Percentiles rank a stretch among this genome's conserved stretches.
Conservation (phyloP, 202 grass and related monocot species). For the Carex arenaria region DNA sequence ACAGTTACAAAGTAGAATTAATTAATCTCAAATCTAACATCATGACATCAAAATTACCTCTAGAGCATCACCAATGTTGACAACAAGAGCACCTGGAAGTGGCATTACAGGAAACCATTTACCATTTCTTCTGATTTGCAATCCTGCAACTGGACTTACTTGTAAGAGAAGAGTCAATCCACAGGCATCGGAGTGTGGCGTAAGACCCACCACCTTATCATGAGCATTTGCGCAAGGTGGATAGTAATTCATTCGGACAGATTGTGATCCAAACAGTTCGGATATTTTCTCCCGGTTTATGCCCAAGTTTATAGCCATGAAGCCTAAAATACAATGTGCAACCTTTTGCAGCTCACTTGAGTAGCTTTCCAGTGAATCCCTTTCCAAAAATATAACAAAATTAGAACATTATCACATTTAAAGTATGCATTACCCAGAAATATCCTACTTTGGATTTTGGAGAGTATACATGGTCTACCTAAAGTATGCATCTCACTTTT, state of each 20-base stretch:
- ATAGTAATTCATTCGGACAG: conserved; percentile 52
- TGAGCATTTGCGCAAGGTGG: conserved; percentile 40
- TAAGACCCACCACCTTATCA: conserved; percentile 37
- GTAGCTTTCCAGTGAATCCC: conserved; percentile 34
- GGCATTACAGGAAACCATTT: conserved; percentile 34
- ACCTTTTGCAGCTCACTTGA: conserved; percentile 24
- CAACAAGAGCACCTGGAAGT: conserved; percentile 34
- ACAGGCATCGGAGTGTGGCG: conserved; percentile 50
- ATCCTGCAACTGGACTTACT: conserved; percentile 29
- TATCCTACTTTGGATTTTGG: no score
- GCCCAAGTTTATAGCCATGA: conserved; percentile 38
- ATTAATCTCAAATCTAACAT: not conserved
- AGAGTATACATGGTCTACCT: no score
- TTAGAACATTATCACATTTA: no score
- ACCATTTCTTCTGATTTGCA: conserved; percentile 37
- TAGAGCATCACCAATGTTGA: conserved; percentile 52
- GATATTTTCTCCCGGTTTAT: conserved; percentile 10
- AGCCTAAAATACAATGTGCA: conserved; percentile 16
- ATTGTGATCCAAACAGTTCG: conserved; percentile 8
- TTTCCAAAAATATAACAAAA: not conserved
- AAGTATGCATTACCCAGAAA: no score
- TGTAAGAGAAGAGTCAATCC: conserved; percentile 55
- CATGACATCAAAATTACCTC: conserved; percentile 28
- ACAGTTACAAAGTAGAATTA: no score
- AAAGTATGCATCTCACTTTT: no score